A percentile compares a stretch with the other conserved stretches of the same genome.
Evolutionary conservation across 164 flowering plant species (phyloP).

Genomic region (Liriodendron chinense): DNA sequence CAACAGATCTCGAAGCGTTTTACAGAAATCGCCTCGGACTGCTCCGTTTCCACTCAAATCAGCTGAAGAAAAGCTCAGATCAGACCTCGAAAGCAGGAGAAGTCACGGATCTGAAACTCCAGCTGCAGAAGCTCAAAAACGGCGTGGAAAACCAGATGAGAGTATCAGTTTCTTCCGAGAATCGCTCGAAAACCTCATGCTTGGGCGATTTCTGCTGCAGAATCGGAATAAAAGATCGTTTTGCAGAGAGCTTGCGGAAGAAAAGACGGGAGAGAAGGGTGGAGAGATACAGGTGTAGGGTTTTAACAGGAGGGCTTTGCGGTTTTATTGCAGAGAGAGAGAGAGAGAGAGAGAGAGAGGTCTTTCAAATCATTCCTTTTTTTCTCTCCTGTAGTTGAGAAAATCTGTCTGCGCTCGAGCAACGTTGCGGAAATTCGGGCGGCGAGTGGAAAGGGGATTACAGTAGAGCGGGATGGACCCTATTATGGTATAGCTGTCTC

Average conservation of each 20-base stretch:
- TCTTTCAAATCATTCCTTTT: conserved; percentile 13
- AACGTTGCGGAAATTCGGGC: conserved; percentile 67
- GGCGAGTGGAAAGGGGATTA: conserved; percentile 15
- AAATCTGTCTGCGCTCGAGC: conserved; percentile 51
- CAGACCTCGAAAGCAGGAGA: neutral
- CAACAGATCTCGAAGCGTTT: neutral
- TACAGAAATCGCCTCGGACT: no score
- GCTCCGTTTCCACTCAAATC: neutral
- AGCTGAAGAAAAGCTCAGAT: neutral
- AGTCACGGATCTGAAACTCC: conserved; percentile 12
- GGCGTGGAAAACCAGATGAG: neutral
- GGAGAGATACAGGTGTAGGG: conserved; percentile 21
- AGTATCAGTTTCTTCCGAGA: neutral
- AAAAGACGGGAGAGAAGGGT: conserved; percentile 7
- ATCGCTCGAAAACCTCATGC: neutral
- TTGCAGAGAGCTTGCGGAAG: neutral
- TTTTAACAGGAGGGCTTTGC: conserved; percentile 39
- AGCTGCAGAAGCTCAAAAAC: neutral
- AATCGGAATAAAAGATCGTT: neutral
- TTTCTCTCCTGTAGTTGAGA: conserved; percentile 39
- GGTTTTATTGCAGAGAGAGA: conserved; percentile 33
- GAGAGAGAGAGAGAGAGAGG: conserved; percentile 15
- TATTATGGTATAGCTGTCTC: neutral
- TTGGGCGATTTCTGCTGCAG: neutral
- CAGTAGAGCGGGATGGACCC: neutral